Base-by-base conservation (phyloP, 306 rosid genomes). In the Begonia masoniana region DNA sequence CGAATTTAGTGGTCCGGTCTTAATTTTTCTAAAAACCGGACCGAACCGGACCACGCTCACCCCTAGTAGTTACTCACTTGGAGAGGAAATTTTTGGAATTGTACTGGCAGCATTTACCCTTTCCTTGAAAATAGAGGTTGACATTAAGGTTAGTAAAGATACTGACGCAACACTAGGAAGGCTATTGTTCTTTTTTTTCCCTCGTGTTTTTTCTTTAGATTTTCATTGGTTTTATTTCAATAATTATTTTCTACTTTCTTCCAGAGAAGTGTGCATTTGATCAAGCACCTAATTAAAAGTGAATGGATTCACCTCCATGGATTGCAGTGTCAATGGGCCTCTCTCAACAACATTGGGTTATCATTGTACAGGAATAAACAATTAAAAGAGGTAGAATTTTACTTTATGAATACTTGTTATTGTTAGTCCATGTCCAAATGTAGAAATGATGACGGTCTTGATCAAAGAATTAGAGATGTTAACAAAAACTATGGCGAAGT, bases 51-150 rank as follows among this genome's bases (percentile, higher is more conserved):
- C n/a, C n/a, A n/a, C n/a, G n/a, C n/a, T n/a, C n/a, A n/a, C n/a
- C n/a, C n/a, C n/a, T n/a, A n/a, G 64, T 77, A 85, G 86, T 60
- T 51, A 59, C 66, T 58, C 56, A 24, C 43, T 52, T 69, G 84
- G 69, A 56, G 67, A 53, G 62, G 72, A 71, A 54, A 63, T 83
- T 63, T 59, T 74, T 43, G 56, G 63, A 51, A 63, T 81, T n/a
- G 67, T 78, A 59, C 61, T 73, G 17, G 94, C 94, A 2, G 68
- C 85, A 63, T 82, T 80, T 74, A 80, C 77, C 54, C 65, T 89
- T 54, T 74, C 94, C 54, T 57, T 79, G 59, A 73, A 75, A 76
- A 74, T 72, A 51, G 84, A 68, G 54, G 74, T 68, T 57, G 64
- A 78, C 58, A 60, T 76, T 52, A 63, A 85, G 97, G 97, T 89